Conservation (phyloP, 2,329 filamentous ascomycete species). For the Exophiala viscosa region DNA sequence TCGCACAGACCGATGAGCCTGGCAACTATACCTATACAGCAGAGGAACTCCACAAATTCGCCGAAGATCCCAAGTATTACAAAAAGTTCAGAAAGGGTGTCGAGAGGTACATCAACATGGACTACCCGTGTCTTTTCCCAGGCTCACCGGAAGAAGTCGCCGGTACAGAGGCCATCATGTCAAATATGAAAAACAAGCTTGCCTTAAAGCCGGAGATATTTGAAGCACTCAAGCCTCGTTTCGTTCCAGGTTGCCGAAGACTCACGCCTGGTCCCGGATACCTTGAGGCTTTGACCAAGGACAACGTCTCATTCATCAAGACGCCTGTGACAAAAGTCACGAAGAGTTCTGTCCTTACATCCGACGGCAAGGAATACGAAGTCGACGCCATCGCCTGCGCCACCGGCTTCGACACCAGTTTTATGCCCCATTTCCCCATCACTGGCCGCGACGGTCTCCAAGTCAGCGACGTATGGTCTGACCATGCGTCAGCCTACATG, state of each 20-base stretch:
- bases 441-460: conserved; percentile 30
- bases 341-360: conserved; percentile 29
- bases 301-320: conserved; percentile 27
- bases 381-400: conserved; percentile 36
- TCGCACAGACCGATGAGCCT: conserved; percentile 1
- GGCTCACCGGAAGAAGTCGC: neutral
- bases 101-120: conserved; percentile 5
- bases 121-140: conserved; percentile 4
- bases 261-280: conserved; percentile 22
- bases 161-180: neutral
- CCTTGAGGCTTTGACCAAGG: conserved; percentile 27
- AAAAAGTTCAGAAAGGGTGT: conserved; percentile 9
- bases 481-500: conserved; percentile 34
- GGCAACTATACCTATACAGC: conserved; percentile 1
- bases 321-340: conserved; percentile 22
- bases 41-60: conserved; percentile 5
- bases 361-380: conserved; percentile 32
- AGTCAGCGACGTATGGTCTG: conserved; percentile 32
- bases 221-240: conserved; percentile 13
- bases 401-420: conserved; percentile 36
- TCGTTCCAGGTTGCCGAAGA: conserved; percentile 15
- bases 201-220: conserved; percentile 12
- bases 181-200: conserved; percentile 9
- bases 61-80: conserved; percentile 4
- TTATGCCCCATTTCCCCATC: conserved; percentile 34